Conservation (phyloP, 1,284 basidiomycete genomes). For the Apiotrichum sp. region DNA sequence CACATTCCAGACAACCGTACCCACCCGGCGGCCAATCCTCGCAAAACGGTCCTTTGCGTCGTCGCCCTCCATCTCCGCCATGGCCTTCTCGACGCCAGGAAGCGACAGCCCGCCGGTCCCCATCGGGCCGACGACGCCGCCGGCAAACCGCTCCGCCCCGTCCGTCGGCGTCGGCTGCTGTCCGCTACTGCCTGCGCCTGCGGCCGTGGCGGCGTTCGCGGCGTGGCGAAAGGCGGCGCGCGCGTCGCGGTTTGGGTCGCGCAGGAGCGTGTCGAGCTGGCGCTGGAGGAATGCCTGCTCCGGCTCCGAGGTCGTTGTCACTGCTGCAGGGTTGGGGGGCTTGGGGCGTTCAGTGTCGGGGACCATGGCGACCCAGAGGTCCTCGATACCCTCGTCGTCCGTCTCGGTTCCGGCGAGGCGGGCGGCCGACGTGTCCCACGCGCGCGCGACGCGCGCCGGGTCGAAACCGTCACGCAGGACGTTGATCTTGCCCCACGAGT, state of each 20-base stretch:
- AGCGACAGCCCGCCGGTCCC: conserved; percentile 72
- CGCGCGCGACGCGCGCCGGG: conserved; percentile 68
- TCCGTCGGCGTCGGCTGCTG: background rate
- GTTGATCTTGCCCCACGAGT: conserved; percentile 92
- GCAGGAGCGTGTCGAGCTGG: conserved; percentile 81
- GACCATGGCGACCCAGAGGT: conserved; percentile 44
- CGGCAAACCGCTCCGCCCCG: conserved; percentile 40
- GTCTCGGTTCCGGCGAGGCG: conserved; percentile 48
- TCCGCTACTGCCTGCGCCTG: conserved; percentile 1
- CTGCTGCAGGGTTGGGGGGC: conserved; percentile 8
- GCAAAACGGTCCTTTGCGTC: conserved; percentile 41
- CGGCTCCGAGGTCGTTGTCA: conserved; percentile 48
- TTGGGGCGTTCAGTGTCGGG: conserved; percentile 35
- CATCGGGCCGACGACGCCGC: conserved; percentile 74
- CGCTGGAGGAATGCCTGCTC: conserved; percentile 82
- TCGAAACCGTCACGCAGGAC: conserved; percentile 90
- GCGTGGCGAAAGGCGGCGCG: conserved; percentile 74
- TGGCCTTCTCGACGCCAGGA: conserved; percentile 75
- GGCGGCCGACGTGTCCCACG: conserved; percentile 61
- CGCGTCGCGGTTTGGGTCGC: conserved; percentile 80
- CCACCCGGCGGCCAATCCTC: conserved; percentile 31
- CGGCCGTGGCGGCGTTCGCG: conserved; percentile 49
- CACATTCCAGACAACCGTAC: conserved; percentile 1
- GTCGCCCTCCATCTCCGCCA: conserved; percentile 72
- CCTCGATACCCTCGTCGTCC: conserved; percentile 34